A percentile compares a stretch with the other conserved stretches of the same genome.
These are phyloP conservation scores for Yamadazyma pseudoaaseri DNA, from an alignment of 1,139 yeast species.

Conservation along the genomic window DNA sequence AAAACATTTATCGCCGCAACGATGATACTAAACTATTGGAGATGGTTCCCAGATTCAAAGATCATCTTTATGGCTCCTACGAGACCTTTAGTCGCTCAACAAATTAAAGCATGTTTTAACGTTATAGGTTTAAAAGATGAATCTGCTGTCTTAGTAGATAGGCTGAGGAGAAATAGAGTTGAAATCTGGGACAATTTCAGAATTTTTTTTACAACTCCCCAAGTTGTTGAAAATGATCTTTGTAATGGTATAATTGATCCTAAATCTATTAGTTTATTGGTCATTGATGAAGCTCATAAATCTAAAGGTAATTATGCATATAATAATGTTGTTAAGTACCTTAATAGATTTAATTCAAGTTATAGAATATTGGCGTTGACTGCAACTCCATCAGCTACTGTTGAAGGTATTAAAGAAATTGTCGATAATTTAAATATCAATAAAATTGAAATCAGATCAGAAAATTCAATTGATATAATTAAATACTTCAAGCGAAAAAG, in stretches of 20 bases:
- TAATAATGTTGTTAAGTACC: slow-evolving; percentile 70
- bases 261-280: slow-evolving; percentile 67
- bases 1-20: slow-evolving; percentile 95
- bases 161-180: slow-evolving; percentile 59
- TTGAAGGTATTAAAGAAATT: slow-evolving; percentile 86
- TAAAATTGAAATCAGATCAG: slow-evolving; percentile 81
- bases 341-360: slow-evolving; percentile 62
- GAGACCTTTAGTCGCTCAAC: slow-evolving; percentile 95
- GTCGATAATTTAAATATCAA: slow-evolving; percentile 73
- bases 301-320: slow-evolving; percentile 91
- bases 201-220: slow-evolving; percentile 94
- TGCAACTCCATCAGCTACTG: slow-evolving; percentile 91
- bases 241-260: slow-evolving; percentile 75
- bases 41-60: slow-evolving; percentile 81
- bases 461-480: slow-evolving; percentile 75
- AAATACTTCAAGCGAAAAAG: slow-evolving; percentile 74
- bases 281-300: slow-evolving; percentile 95
- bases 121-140: slow-evolving; percentile 78
- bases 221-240: slow-evolving; percentile 90
- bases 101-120: slow-evolving; percentile 87
- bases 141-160: slow-evolving; percentile 81
- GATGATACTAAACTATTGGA: slow-evolving; percentile 82
- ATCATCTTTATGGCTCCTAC: slow-evolving; percentile 97
- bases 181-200: slow-evolving; percentile 74
- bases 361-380: slow-evolving; percentile 83